Evolutionary conservation across 2,329 filamentous ascomycete species (phyloP), one percentile per base, ranked within the genome.

Genomic region (Trichothecium sympodiale): DNA sequence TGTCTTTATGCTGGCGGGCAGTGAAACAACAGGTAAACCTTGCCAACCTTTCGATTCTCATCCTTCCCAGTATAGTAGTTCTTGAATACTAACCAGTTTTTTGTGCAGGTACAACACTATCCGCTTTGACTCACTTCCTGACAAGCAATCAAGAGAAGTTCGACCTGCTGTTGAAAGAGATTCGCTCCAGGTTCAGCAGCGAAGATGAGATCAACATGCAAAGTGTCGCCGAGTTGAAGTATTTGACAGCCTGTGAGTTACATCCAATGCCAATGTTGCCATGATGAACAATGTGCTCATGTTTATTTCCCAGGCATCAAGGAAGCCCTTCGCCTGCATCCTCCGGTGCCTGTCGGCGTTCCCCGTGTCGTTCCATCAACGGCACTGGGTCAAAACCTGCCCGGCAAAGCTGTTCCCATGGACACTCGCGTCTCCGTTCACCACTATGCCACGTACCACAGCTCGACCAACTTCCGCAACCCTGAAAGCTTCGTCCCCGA

Each of bases 401-500:
- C 20, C 6, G 20, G 20, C 6, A 10, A 10, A 25, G 6, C 20
- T 25, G 20, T 25, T 6, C 20, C 20, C 10, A 10, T 10, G 10
- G 20, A 17, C 15, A 49, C 46, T 50, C 40, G 2, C 12, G 52
- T 71, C 9, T 59, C 59, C 0, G 53, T 54, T 8, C 47, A 43
- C 40, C 45, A 52, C 6, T 61, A 52, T 48, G 49, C 58, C 3
- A 44, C 52, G 5, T 55, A 55, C 32, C 54, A 59, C 34, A 46
- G 48, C 14, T 41, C 49, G 12, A 31, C 43, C 5, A 49, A 57
- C 40, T 64, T 58, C 38, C 40, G 39, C 3, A 37, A 50, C 2
- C 52, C 60, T 1, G 41, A 50, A 7, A 41, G 47, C 3, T 65
- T 62, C 38, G 40, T 50, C 10, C 62, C 62, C 0, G 59, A 64